phyloP scores from a whole-genome alignment of 1,284 basidiomycete species.

The Puccinia horiana region DNA sequence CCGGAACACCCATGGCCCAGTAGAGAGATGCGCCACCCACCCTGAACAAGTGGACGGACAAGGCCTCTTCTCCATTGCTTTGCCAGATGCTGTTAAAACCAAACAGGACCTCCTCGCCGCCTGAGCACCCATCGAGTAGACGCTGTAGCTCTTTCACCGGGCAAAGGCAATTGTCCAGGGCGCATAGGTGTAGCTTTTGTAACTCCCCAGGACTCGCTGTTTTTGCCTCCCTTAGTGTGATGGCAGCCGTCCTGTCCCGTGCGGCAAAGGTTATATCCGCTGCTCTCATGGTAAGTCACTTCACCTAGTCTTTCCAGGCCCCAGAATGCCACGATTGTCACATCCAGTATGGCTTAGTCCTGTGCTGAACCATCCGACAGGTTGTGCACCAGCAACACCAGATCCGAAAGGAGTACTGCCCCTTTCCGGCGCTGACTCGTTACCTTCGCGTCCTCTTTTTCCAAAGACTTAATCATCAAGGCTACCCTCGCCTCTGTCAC shows the following conservation, averaged over 20 bases:
- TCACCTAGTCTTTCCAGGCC: slow-evolving; percentile 8
- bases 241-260: not conserved
- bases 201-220: not conserved
- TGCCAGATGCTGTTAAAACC: not conserved
- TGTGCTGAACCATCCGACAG: not conserved
- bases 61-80: not conserved
- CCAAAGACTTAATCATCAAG: not conserved
- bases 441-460: not conserved
- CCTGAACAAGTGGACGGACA: not conserved
- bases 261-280: no score
- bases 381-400: not conserved
- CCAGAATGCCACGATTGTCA: slow-evolving; percentile 6
- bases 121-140: not conserved
- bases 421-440: not conserved
- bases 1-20: not conserved
- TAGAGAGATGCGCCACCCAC: slow-evolving; percentile 2
- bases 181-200: not conserved
- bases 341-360: not conserved
- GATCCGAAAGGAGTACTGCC: not conserved
- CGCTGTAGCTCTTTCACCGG: not conserved
- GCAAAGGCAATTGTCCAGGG: not conserved
- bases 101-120: not conserved
- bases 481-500: not conserved
- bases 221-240: not conserved
- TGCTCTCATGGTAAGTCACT: not conserved